Evolutionary conservation across 352 stramenopile genomes (phyloP).

Genomic region (Globisporangium polare): DNA sequence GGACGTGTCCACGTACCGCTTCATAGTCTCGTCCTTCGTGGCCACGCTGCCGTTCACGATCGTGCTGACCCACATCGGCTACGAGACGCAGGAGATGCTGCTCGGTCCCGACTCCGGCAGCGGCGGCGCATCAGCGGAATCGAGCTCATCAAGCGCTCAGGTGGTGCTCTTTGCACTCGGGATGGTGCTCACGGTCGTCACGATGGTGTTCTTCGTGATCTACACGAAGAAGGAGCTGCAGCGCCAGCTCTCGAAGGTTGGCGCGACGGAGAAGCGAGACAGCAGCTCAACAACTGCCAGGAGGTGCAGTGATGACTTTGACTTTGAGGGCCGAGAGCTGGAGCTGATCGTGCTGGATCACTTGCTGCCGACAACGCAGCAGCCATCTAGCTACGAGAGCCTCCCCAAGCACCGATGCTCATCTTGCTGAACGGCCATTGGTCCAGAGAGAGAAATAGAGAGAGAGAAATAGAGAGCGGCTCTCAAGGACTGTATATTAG

Average conservation of each 20-base stretch:
- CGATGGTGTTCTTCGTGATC: slow-evolving; percentile 48
- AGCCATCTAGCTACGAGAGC: background rate
- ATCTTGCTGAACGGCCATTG: background rate
- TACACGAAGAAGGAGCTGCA: slow-evolving; percentile 46
- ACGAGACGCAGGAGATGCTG: slow-evolving; percentile 49
- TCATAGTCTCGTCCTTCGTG: slow-evolving; percentile 52
- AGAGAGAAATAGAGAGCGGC: background rate
- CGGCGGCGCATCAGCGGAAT: slow-evolving; percentile 21
- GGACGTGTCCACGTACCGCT: slow-evolving; percentile 48
- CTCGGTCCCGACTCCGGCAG: slow-evolving; percentile 11
- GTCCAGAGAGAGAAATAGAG: background rate
- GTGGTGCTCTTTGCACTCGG: slow-evolving; percentile 27
- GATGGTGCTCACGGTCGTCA: slow-evolving; percentile 31
- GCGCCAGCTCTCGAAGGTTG: slow-evolving; percentile 32
- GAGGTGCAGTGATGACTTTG: slow-evolving; percentile 2
- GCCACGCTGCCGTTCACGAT: slow-evolving; percentile 49
- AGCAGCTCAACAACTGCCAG: background rate
- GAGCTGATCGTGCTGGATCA: background rate
- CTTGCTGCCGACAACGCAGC: background rate
- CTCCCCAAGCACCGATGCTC: slow-evolving; percentile 1
- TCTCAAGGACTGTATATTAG: background rate
- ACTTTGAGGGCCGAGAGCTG: background rate
- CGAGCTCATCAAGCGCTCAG: slow-evolving; percentile 9
- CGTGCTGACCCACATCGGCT: slow-evolving; percentile 63
- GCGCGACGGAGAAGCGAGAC: slow-evolving; percentile 15